Base-by-base conservation (phyloP, 2,329 filamentous ascomycete species). In the Fusarium sp. region DNA sequence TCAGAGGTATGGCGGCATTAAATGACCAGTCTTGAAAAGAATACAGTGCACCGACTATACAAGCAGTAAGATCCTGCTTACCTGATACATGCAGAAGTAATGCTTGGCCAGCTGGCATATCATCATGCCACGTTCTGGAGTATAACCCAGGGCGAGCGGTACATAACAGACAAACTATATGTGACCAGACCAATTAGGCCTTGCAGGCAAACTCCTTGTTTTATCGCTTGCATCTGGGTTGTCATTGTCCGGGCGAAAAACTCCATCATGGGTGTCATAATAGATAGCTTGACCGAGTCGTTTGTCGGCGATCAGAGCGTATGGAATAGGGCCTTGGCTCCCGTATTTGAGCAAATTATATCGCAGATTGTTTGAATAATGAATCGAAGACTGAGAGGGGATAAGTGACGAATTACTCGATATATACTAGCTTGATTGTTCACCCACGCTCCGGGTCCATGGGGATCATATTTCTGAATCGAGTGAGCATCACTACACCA, bases 401-500 rank as follows among this genome's bases (percentile, higher is more conserved):
- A 27, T 29, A 27, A 30, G 25, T 37, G 30, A 49, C 20, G 16
- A 55, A 25, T 53, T 32, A 57, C 49, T 45, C 37, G 25, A 55
- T 32, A 22, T 55, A 55, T 65, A 40, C 57, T 65, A 57, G 59
- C 61, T 64, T 55, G 46, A 37, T 59, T 55, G 48, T 64, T 65
- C 69, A 65, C 55, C 73, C 71, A 75, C 54, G 47, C 54, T 71
- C 73, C 73, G 65, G 73, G 69, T 69, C 34, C 59, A 40, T 75
- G 73, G 73, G 61, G 65, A 56, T 37, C 59, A 53, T 55, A 49
- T 44, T 48, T 29, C 55, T 32, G 57, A 69, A 58, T 60, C 37
- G 58, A 61, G 56, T 22, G 45, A 63, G 45, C 49, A 57, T 48
- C 44, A 64, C 54, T 55, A 55, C 47, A 64, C 54, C 49, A 41